phyloP scores from a whole-genome alignment of 768 basidiomycete genomes.

The Macrocybe gigantea region DNA sequence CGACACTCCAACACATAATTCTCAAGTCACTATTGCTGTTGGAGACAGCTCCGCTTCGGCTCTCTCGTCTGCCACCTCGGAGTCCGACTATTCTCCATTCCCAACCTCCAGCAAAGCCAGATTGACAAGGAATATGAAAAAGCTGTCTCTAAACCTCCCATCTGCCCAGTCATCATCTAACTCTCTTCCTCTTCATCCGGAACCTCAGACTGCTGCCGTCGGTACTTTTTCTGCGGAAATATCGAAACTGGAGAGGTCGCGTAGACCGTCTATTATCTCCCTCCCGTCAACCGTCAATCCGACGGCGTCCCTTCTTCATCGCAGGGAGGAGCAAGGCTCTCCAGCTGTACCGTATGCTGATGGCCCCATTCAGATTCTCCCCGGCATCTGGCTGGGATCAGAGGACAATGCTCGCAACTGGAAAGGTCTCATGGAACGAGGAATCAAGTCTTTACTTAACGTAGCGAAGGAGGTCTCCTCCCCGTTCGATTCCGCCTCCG shows the following conservation, averaged over 20 bases:
- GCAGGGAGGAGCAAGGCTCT: slow-evolving; percentile 60
- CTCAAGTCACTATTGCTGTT: slow-evolving; percentile 44
- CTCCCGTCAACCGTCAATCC: slow-evolving; percentile 51
- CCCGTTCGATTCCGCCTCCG: slow-evolving; percentile 49
- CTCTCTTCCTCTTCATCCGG: slow-evolving; percentile 37
- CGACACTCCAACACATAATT: slow-evolving; percentile 41
- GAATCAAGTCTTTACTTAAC: slow-evolving; percentile 80
- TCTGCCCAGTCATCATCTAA: slow-evolving; percentile 53
- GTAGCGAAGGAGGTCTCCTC: slow-evolving; percentile 87
- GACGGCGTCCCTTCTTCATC: slow-evolving; percentile 47
- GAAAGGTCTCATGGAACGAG: slow-evolving; percentile 58
- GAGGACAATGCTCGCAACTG: slow-evolving; percentile 90
- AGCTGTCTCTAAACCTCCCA: slow-evolving; percentile 63
- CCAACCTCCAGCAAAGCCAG: slow-evolving; percentile 33
- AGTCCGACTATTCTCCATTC: slow-evolving; percentile 44
- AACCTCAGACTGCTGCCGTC: slow-evolving; percentile 27
- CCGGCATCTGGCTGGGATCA: slow-evolving; percentile 84
- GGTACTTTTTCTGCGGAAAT: slow-evolving; percentile 20
- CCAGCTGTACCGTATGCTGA: slow-evolving; percentile 66
- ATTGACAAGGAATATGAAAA: slow-evolving; percentile 66
- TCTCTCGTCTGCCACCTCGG: slow-evolving; percentile 45
- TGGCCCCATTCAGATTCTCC: slow-evolving; percentile 82
- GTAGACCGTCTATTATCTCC: slow-evolving; percentile 70
- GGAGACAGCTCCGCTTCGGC: slow-evolving; percentile 44
- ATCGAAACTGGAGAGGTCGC: slow-evolving; percentile 29